phyloP scores from a whole-genome alignment of 1,284 basidiomycete genomes.

The Puccinia novopanici region DNA sequence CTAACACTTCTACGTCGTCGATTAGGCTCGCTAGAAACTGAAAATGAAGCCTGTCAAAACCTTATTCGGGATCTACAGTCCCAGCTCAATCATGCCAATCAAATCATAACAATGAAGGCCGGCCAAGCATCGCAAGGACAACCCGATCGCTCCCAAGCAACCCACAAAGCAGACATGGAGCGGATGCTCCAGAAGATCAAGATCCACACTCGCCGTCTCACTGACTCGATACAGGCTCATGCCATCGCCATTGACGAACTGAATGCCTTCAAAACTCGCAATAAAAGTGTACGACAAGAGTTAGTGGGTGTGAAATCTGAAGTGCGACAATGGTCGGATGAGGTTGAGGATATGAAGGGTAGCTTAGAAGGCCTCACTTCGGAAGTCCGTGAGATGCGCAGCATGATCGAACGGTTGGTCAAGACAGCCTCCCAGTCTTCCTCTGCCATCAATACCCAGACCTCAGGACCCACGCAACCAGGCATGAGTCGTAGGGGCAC shows the following conservation, averaged over 20 bases:
- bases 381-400: slow-evolving; percentile 42
- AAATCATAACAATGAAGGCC: background rate
- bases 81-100: slow-evolving; percentile 23
- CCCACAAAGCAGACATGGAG: slow-evolving; percentile 16
- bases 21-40: slow-evolving; percentile 33
- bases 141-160: background rate
- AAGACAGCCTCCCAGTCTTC: background rate
- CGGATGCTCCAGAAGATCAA: slow-evolving; percentile 37
- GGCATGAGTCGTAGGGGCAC: slow-evolving; percentile 29
- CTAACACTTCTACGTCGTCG: slow-evolving; percentile 18
- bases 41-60: slow-evolving; percentile 29
- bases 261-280: slow-evolving; percentile 24
- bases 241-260: slow-evolving; percentile 44
- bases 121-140: background rate
- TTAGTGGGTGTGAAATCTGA: slow-evolving; percentile 31
- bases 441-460: background rate
- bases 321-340: slow-evolving; percentile 27
- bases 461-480: slow-evolving; percentile 5
- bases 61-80: slow-evolving; percentile 39
- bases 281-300: slow-evolving; percentile 28
- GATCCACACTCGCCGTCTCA: slow-evolving; percentile 20
- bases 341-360: slow-evolving; percentile 36
- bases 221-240: slow-evolving; percentile 39
- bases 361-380: slow-evolving; percentile 39
- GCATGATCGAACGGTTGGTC: slow-evolving; percentile 32